Evolutionary conservation across 2,329 filamentous ascomycete species (phyloP).

Genomic region (Fusarium sambucinum): DNA sequence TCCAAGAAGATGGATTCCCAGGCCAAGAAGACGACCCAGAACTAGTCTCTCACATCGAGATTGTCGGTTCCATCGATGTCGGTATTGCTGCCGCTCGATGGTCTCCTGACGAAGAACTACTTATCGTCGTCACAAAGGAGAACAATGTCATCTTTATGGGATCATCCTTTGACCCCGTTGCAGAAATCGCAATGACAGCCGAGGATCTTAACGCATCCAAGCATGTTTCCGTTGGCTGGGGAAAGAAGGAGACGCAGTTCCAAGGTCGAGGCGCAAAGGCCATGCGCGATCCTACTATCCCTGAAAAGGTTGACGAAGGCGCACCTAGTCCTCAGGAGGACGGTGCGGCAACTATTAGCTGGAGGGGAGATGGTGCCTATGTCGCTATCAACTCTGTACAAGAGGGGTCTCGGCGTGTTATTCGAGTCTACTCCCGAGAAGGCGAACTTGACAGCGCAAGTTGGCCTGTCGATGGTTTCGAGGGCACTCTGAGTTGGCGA

Average conservation of each 20-base stretch:
- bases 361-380: conserved; percentile 94
- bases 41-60: conserved; percentile 94
- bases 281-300: conserved; percentile 91
- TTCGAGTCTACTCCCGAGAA: conserved; percentile 91
- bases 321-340: conserved; percentile 80
- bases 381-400: conserved; percentile 88
- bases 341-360: conserved; percentile 78
- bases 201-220: conserved; percentile 89
- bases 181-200: conserved; percentile 76
- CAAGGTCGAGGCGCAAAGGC: conserved; percentile 90
- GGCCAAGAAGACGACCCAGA: conserved; percentile 70
- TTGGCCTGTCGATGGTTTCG: conserved; percentile 93
- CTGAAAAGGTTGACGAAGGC: conserved; percentile 90
- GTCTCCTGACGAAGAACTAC: conserved; percentile 94
- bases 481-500: conserved; percentile 88
- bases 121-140: conserved; percentile 84
- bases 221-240: conserved; percentile 97
- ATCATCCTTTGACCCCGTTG: conserved; percentile 85
- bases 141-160: conserved; percentile 93
- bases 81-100: conserved; percentile 90
- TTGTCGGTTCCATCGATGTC: conserved; percentile 92
- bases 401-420: conserved; percentile 75
- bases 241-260: conserved; percentile 98
- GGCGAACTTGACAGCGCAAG: conserved; percentile 92
- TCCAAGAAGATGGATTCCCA: conserved; percentile 71